Conservation (phyloP, 2,329 filamentous ascomycete species). For the Nothophaeocryptopus gaeumannii region DNA sequence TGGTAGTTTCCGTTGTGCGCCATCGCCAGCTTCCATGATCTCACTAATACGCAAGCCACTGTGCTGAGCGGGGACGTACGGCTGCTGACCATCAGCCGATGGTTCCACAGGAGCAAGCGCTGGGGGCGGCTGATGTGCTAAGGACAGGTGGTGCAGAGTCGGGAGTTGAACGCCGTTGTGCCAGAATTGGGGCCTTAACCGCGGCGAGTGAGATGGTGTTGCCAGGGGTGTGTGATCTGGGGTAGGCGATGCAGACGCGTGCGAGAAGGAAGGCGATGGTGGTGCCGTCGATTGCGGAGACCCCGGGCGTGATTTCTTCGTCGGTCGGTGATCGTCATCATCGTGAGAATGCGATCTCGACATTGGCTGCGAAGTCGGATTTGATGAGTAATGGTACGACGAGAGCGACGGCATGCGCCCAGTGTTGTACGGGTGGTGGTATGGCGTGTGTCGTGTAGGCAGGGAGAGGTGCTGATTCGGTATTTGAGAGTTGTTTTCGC, state of each 20-base stretch:
- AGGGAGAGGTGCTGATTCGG: conserved; percentile 40
- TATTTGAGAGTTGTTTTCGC: conserved; percentile 51
- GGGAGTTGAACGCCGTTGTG: conserved; percentile 75
- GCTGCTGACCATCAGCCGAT: conserved; percentile 58
- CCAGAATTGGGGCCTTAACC: conserved; percentile 72
- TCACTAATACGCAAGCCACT: conserved; percentile 80
- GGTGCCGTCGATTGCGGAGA: conserved; percentile 94
- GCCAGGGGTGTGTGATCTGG: conserved; percentile 98
- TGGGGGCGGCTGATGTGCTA: conserved; percentile 57
- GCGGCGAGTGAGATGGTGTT: conserved; percentile 90
- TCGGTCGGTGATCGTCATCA: conserved; percentile 73
- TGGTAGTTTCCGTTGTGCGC: conserved; percentile 83
- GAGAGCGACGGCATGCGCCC: conserved; percentile 72
- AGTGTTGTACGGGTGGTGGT: conserved; percentile 52
- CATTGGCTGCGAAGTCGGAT: conserved; percentile 68
- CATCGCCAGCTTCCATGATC: conserved; percentile 86
- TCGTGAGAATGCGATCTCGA: conserved; percentile 81
- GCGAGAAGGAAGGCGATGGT: conserved; percentile 92
- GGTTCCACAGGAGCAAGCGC: conserved; percentile 71
- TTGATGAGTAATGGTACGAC: conserved; percentile 63
- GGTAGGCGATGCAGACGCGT: conserved; percentile 91
- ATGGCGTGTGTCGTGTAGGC: conserved; percentile 33
- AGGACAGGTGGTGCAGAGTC: conserved; percentile 71
- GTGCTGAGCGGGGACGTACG: conserved; percentile 55
- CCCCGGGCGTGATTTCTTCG: conserved; percentile 87